A percentile compares a stretch with the other conserved stretches of the same genome.
phyloP scores from a whole-genome alignment of 768 basidiomycete genomes.

The Kwoniella sp. region DNA sequence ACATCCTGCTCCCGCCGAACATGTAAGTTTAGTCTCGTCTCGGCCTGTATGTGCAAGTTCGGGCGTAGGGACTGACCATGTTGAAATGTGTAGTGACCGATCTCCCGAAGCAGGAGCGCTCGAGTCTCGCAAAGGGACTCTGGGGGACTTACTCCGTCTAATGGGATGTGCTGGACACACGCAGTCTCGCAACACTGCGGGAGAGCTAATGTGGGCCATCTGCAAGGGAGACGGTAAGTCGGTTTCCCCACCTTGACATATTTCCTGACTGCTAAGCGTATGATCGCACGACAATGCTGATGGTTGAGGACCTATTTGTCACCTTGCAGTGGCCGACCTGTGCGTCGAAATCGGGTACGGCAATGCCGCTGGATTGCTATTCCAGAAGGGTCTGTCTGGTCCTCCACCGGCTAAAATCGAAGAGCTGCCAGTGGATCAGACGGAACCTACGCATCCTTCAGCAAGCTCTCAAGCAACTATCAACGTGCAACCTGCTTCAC shows the following conservation, averaged over 20 bases:
- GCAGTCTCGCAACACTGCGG: conserved; percentile 72
- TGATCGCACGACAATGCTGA: neutral
- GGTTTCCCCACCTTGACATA: neutral
- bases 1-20: conserved; percentile 73
- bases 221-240: conserved; percentile 72
- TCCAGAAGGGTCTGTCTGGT: conserved; percentile 74
- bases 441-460: neutral
- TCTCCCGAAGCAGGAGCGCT: conserved; percentile 62
- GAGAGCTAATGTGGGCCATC: conserved; percentile 83
- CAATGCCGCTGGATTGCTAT: conserved; percentile 91
- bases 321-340: conserved; percentile 11
- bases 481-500: conserved; percentile 12
- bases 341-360: conserved; percentile 78
- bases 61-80: neutral
- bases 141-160: conserved; percentile 79
- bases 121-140: conserved; percentile 70
- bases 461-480: conserved; percentile 11
- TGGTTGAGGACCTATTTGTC: too few species aligned
- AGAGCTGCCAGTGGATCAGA: conserved; percentile 34
- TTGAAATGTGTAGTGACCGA: conserved; percentile 64
- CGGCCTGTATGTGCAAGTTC: neutral
- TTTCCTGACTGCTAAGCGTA: too few species aligned
- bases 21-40: conserved; percentile 58
- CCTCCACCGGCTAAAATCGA: conserved; percentile 44
- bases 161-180: conserved; percentile 73